Conservation (phyloP, 768 basidiomycete genomes). For the Suillus occidentalis region DNA sequence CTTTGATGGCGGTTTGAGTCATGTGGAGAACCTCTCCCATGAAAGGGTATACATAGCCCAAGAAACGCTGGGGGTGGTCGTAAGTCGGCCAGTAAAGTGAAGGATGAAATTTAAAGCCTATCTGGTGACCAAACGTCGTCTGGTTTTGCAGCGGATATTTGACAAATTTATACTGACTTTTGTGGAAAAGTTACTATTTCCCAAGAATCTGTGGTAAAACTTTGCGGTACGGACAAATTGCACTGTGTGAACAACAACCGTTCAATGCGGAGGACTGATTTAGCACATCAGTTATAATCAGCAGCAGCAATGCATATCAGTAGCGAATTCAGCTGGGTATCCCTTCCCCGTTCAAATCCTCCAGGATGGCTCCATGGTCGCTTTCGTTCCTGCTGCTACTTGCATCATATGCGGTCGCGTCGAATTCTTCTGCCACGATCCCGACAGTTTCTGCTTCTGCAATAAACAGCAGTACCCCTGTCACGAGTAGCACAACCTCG, state of each 20-base stretch:
- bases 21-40: neutral
- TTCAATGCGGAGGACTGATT: conserved; percentile 2
- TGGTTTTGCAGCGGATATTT: neutral
- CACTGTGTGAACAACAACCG: neutral
- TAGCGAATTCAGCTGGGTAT: neutral
- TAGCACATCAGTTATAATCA: conserved; percentile 8
- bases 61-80: neutral
- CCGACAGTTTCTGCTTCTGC: conserved; percentile 4
- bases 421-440: conserved; percentile 2
- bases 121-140: neutral
- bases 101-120: neutral
- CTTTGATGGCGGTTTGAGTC: neutral
- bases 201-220: neutral
- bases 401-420: conserved; percentile 1
- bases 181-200: neutral
- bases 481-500: conserved; percentile 6
- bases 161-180: neutral
- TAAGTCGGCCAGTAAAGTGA: neutral
- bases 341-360: conserved; percentile 1
- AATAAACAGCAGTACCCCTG: conserved; percentile 10
- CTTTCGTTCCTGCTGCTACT: conserved; percentile 17
- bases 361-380: conserved; percentile 20
- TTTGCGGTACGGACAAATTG: neutral
- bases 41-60: neutral
- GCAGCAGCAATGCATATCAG: neutral